Base-by-base conservation (phyloP, 257 asterid species). In the Coffea canephora region DNA sequence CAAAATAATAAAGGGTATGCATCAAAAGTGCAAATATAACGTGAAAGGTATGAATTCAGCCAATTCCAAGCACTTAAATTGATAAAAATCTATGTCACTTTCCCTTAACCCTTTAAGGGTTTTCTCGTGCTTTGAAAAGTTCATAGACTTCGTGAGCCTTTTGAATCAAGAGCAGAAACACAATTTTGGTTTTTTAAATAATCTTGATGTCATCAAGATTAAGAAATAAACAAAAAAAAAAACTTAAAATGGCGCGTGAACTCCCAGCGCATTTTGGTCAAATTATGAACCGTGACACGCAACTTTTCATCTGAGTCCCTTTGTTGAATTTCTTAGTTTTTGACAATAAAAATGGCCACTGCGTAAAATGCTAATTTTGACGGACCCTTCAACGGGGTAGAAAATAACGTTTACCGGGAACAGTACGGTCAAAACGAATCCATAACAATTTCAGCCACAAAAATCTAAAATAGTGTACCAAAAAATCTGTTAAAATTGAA, bases 331-430 rank as follows among this genome's bases (percentile, higher is more conserved):
- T 67, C 8, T 15, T 15, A 0, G 7, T 70, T 70, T 70, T 70
- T 70, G 74, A 70, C 74, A 10, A 19, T 43, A 70, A 75, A 59
- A 59, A 75, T 39, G 18, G 21, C 78, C 23, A 15, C 13, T 13
- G 41, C 5, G 7, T 21, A 68, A 19, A n/a, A 78, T 78, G 81
- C 69, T 69, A 41, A 14, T n/a, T 19, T 71, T 78, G 73, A 68
- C 49, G 73, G 25, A 68, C 43, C 43, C 43, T 39, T 39, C 5
- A 2, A 39, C 43, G 43, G 43, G 43, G 34, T 31, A 31, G 34
- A 31, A 31, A 1, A 4, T 39, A 39, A 39, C 43, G 43, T 39
- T 39, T 39, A 4, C 43, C 5, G 2, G 4, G 55, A 50, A 11
- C 11, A 12, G 12, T 1, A 66, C 5, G 21, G 4, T 67, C 23